Base-by-base conservation (phyloP, 768 basidiomycete species). In the Lentinula lateritia region DNA sequence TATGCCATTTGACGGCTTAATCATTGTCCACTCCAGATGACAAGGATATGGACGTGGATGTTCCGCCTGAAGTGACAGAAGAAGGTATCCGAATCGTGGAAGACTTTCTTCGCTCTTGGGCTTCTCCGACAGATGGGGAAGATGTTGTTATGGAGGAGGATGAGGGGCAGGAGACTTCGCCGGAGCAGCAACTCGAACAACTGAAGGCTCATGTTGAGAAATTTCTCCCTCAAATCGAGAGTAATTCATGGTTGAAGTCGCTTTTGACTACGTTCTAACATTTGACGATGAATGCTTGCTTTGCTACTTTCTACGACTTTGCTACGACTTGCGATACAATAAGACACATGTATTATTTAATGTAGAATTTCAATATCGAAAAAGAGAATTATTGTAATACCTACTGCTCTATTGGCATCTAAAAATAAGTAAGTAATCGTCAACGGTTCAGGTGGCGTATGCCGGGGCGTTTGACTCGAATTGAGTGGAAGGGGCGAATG, bases 1-100 rank as follows among this genome's bases (percentile, higher is more conserved):
- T 20, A 15, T 42, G 15, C 15, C 41, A 34, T 9, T 28, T n/a
- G 50, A 39, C 55, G 3, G 6, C 9, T n/a, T 28, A 15, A 35
- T 23, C 12, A 36, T 3, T 53, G 18, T 18, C 9, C 28, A 41
- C 15, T 36, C 46, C 57, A 61, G 64, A 65, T 65, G 67, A 68
- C 38, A 70, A 68, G 15, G 72, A 78, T 3, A 38, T 50, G 16
- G 55, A 56, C 20, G 71, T 80, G 3, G 78, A 80, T 46, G 78
- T 87, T 63, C 72, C 85, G 12, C 71, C 83, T 34, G 82, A 86
- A 15, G 81, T 88, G 50, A 83, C 83, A 5, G 88, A 93, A 36
- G 84, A 90, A 65, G 97, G 97, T 1, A 85, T 95, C 7, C 75
- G 81, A 53, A 81, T 95, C 20, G 84, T 98, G 65, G 86, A 95